A percentile compares a stretch with the other conserved stretches of the same genome.
Evolutionary conservation across 371 early-diverging fungal species (phyloP).

Genomic region (Mucor irregularis): DNA sequence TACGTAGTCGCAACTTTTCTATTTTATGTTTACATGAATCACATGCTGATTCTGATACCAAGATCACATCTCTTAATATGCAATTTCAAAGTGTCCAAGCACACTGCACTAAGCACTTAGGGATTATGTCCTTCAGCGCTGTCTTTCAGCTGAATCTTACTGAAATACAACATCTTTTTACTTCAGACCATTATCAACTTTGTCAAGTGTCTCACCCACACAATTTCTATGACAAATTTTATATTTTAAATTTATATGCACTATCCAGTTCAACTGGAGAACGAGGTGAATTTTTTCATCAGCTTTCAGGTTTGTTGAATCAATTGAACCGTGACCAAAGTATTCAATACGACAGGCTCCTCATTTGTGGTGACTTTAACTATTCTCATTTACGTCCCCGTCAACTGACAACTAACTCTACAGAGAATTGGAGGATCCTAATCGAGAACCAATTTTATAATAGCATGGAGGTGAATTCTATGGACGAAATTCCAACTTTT

Average conservation of each 20-base stretch:
- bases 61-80: not conserved
- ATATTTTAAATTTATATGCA: conserved; percentile 1
- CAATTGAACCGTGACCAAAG: too few species aligned
- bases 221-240: not conserved
- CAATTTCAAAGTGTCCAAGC: conserved; percentile 2
- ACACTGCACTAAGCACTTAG: not conserved
- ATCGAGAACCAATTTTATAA: too few species aligned
- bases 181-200: not conserved
- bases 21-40: conserved; percentile 2
- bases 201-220: conserved; percentile 5
- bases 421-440: too few species aligned
- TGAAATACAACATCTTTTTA: not conserved
- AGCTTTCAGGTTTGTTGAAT: too few species aligned
- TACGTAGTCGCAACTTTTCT: not conserved
- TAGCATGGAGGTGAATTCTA: too few species aligned
- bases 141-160: not conserved
- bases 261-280: not conserved
- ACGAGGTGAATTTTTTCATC: not conserved
- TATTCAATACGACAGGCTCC: too few species aligned
- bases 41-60: not conserved
- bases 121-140: not conserved
- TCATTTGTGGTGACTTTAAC: too few species aligned
- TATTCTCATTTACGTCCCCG: too few species aligned
- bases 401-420: too few species aligned
- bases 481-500: too few species aligned